phyloP scores from a whole-genome alignment of 331 rosid species.

The Malus hybrid region DNA sequence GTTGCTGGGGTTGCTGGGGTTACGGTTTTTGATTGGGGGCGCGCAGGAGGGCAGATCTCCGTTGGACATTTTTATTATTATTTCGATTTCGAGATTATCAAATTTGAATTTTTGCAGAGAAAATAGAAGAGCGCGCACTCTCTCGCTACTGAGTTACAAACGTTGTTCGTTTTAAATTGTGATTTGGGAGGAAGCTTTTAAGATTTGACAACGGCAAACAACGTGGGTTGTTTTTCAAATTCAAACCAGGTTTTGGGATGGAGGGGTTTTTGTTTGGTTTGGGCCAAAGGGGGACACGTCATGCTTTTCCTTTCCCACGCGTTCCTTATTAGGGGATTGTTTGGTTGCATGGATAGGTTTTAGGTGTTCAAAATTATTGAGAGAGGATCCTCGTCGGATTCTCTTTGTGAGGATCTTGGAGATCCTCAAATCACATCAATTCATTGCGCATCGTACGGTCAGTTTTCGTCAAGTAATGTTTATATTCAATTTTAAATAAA shows the following conservation, averaged over 20 bases:
- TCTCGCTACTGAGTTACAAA: not conserved
- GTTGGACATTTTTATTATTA: not conserved
- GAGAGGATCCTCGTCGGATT: too few relatives aligned
- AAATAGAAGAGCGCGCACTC: slow-evolving; percentile 12
- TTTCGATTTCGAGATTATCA: not conserved
- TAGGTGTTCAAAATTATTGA: too few relatives aligned
- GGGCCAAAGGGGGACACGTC: not conserved
- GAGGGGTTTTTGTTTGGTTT: not conserved
- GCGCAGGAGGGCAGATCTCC: slow-evolving; percentile 3
- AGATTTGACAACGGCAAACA: not conserved
- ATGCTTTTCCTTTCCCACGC: not conserved
- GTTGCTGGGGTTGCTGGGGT: not conserved
- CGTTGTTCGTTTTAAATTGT: not conserved
- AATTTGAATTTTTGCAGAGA: slow-evolving; percentile 15
- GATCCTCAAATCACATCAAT: too few relatives aligned
- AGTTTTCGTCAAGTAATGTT: too few relatives aligned
- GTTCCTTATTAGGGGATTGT: not conserved
- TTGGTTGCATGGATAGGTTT: not conserved
- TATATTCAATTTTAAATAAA: too few relatives aligned
- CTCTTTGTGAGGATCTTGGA: too few relatives aligned
- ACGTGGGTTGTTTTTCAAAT: slow-evolving; percentile 24
- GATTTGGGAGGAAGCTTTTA: not conserved
- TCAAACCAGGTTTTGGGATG: slow-evolving; percentile 12
- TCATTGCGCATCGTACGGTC: too few relatives aligned
- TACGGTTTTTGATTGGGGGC: slow-evolving; percentile 5